phyloP scores from a whole-genome alignment of 2,329 filamentous ascomycete species.

The Alternaria triticina region DNA sequence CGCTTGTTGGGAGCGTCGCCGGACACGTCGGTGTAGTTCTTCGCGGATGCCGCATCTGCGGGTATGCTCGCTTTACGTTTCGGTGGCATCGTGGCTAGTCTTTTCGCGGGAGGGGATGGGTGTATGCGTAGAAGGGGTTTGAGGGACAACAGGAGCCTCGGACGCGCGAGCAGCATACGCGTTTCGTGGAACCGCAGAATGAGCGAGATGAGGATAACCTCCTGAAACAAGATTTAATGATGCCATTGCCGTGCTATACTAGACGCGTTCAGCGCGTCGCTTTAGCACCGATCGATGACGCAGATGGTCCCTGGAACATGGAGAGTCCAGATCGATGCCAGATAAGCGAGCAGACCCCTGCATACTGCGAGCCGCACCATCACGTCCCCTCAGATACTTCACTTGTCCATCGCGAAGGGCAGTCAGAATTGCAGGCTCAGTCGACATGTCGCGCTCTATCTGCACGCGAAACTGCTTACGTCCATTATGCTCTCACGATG shows the following conservation, averaged over 20 bases:
- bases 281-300: constrained; percentile 37
- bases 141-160: neutral
- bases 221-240: neutral
- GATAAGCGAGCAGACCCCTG: constrained; percentile 30
- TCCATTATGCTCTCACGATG: neutral
- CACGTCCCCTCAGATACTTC: neutral
- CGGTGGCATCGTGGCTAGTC: constrained; percentile 21
- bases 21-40: constrained; percentile 42
- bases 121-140: neutral
- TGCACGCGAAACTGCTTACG: neutral
- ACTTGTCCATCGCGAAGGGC: neutral
- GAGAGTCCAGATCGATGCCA: constrained; percentile 25
- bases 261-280: constrained; percentile 23
- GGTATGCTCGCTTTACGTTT: constrained; percentile 38
- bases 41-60: constrained; percentile 36
- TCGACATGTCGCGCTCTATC: neutral
- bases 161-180: neutral
- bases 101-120: neutral
- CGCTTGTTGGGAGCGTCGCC: constrained; percentile 47
- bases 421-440: neutral
- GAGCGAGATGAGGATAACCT: neutral
- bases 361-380: neutral
- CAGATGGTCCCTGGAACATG: constrained; percentile 32
- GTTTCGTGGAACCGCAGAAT: neutral
- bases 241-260: neutral